Percentiles rank a stretch among this genome's conserved stretches.
Conservation (phyloP, 2,329 filamentous ascomycete species). For the Pseudocercospora fuligena region DNA sequence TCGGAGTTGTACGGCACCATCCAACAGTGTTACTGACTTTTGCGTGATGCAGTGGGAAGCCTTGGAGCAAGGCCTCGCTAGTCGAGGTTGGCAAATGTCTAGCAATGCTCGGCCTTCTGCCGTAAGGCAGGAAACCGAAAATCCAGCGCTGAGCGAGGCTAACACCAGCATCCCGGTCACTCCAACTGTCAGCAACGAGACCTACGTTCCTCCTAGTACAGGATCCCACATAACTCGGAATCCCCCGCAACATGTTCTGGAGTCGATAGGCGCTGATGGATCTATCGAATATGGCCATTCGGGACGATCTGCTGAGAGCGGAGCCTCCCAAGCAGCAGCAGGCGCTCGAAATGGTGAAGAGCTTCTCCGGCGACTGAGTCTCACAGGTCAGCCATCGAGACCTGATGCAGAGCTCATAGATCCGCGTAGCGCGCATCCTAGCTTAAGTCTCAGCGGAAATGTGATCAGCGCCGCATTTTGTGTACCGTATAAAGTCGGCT, state of each 20-base stretch:
- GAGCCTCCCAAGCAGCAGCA: constrained; percentile 49
- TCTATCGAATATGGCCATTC: constrained; percentile 13
- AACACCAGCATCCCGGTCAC: constrained; percentile 33
- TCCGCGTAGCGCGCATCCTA: constrained; percentile 60
- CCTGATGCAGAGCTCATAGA: constrained; percentile 55
- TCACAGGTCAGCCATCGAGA: constrained; percentile 44
- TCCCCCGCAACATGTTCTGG: constrained; percentile 28
- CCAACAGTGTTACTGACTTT: constrained; percentile 22
- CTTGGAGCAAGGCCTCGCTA: constrained; percentile 19
- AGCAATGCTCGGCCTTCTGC: constrained; percentile 25
- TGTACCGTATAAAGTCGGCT: constrained; percentile 64
- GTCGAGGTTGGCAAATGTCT: constrained; percentile 31
- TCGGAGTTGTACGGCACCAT: constrained; percentile 2
- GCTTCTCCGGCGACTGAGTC: constrained; percentile 58
- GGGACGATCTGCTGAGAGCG: constrained; percentile 32
- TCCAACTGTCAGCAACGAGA: constrained; percentile 31
- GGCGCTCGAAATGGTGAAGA: constrained; percentile 56
- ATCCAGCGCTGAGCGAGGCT: constrained; percentile 27
- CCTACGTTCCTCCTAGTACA: constrained; percentile 21
- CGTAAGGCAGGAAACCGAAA: constrained; percentile 26
- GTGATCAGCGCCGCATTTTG: constrained; percentile 68
- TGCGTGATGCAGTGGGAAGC: constrained; percentile 25
- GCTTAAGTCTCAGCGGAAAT: constrained; percentile 63
- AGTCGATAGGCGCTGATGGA: constrained; percentile 29
- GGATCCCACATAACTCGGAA: constrained; percentile 14